Evolutionary conservation across 2,329 filamentous ascomycete genomes (phyloP).

Genomic region (Arthrobotrys iridis): DNA sequence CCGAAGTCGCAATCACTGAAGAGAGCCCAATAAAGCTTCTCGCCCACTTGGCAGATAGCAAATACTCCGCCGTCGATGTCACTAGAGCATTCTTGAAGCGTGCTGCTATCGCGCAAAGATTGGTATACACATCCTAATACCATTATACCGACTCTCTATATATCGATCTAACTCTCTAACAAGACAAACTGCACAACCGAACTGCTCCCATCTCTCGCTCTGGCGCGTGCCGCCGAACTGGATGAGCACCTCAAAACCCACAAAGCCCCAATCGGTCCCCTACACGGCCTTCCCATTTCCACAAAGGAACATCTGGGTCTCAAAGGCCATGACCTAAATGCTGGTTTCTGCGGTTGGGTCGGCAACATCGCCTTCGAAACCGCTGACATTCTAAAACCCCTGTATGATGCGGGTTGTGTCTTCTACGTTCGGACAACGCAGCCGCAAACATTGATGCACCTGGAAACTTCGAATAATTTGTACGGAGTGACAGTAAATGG

Average conservation of each 20-base stretch:
- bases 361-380: slow-evolving; percentile 64
- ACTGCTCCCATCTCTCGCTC: slow-evolving; percentile 60
- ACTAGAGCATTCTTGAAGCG: slow-evolving; percentile 68
- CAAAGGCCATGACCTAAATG: slow-evolving; percentile 65
- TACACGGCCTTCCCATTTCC: slow-evolving; percentile 66
- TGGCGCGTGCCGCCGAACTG: slow-evolving; percentile 60
- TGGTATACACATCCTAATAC: slow-evolving; percentile 59
- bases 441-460: slow-evolving; percentile 65
- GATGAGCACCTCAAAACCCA: slow-evolving; percentile 59
- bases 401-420: slow-evolving; percentile 65
- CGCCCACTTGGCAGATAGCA: slow-evolving; percentile 63
- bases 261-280: slow-evolving; percentile 60
- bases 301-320: slow-evolving; percentile 68
- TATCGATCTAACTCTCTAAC: neutral
- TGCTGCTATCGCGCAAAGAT: slow-evolving; percentile 67
- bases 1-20: slow-evolving; percentile 67
- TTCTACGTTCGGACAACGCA: slow-evolving; percentile 68
- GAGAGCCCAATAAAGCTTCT: slow-evolving; percentile 64
- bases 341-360: slow-evolving; percentile 66
- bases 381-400: slow-evolving; percentile 64
- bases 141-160: neutral
- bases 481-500: slow-evolving; percentile 68
- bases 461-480: slow-evolving; percentile 66
- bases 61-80: slow-evolving; percentile 64
- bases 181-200: slow-evolving; percentile 65